phyloP scores from a whole-genome alignment of 2,329 filamentous ascomycete genomes.

The Macrophomina pseudophaseolina region DNA sequence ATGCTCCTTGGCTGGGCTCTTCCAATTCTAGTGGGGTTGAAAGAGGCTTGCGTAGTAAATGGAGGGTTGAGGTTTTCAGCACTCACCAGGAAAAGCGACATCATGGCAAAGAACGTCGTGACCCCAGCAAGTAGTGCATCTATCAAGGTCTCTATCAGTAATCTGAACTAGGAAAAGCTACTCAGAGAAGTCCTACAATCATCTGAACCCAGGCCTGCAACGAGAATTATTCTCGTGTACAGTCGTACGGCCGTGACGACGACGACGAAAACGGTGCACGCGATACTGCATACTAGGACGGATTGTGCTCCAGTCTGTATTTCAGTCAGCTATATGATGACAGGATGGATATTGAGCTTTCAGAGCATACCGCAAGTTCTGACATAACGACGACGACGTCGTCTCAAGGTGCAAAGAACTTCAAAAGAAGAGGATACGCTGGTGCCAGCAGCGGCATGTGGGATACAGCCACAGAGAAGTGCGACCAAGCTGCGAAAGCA shows the following conservation, averaged over 20 bases:
- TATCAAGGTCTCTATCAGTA: not conserved
- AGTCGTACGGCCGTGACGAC: not conserved
- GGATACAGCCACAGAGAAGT: not conserved
- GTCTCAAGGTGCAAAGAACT: not conserved
- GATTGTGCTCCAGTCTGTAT: not conserved
- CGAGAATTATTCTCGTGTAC: slow-evolving; percentile 12
- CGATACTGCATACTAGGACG: not conserved
- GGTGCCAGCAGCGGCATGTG: slow-evolving; percentile 2
- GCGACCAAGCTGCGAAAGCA: not conserved
- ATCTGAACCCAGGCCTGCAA: slow-evolving; percentile 6
- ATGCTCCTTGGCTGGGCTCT: not conserved
- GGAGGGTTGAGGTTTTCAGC: not conserved
- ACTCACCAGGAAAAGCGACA: slow-evolving; percentile 9
- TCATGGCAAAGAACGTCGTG: not conserved
- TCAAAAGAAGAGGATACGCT: not conserved
- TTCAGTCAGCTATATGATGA: not conserved
- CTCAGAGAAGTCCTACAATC: not conserved
- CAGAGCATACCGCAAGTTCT: not conserved
- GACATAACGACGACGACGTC: slow-evolving; percentile 4
- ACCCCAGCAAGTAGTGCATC: not conserved
- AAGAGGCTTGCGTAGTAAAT: not conserved
- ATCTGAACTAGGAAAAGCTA: too few species aligned
- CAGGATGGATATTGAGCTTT: not conserved
- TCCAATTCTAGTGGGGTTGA: not conserved
- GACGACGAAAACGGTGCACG: not conserved